Evolutionary conservation across 129 eudicot genomes (phyloP).

Genomic region (Logfia minima): DNA sequence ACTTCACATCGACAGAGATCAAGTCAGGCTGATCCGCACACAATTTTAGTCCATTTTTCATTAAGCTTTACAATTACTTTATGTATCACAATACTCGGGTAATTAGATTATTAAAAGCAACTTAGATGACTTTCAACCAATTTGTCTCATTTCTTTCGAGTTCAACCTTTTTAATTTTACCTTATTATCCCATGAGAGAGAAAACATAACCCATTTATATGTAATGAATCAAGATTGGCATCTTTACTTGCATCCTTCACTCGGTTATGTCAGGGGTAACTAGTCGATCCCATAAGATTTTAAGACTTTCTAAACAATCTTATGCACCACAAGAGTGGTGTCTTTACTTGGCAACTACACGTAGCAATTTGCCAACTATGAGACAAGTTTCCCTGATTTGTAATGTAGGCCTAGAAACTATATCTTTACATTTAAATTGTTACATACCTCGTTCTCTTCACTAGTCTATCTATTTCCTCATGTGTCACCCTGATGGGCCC

Average conservation of each 20-base stretch:
- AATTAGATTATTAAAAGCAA: no score
- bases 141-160: not conserved
- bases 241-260: not conserved
- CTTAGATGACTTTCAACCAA: not conserved
- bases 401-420: not conserved
- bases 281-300: not conserved
- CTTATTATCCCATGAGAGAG: not conserved
- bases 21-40: not conserved
- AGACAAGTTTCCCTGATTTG: not conserved
- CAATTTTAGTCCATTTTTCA: not conserved
- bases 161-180: not conserved
- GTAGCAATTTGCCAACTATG: not conserved
- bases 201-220: not conserved
- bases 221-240: not conserved
- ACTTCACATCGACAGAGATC: not conserved
- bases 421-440: constrained; percentile 2
- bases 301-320: not conserved
- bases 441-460: constrained; percentile 13
- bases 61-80: no score
- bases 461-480: not conserved
- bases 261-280: not conserved
- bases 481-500: not conserved
- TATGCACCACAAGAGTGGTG: not conserved
- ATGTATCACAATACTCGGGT: no score
- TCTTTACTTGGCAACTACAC: not conserved